Evolutionary conservation across 2,329 filamentous ascomycete species (phyloP).

Genomic region (Colletotrichum cereale): DNA sequence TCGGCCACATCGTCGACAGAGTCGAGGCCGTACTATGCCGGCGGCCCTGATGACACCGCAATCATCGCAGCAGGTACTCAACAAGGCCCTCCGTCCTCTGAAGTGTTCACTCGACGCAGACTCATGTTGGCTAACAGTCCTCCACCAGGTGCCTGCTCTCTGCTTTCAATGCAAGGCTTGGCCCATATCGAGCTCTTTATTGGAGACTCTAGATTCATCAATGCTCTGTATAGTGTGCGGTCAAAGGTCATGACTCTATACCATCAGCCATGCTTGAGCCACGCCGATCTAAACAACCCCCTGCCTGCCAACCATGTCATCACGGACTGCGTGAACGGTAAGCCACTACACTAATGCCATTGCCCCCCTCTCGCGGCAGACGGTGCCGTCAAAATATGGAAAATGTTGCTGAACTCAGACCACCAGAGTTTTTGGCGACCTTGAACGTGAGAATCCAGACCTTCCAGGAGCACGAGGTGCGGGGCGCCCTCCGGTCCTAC

Average conservation of each 20-base stretch:
- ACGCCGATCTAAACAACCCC: conserved; percentile 23
- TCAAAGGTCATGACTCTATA: background rate
- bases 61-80: conserved; percentile 29
- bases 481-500: conserved; percentile 23
- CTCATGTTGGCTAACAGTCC: conserved; percentile 1
- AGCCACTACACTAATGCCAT: background rate
- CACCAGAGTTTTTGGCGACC: conserved; percentile 20
- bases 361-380: background rate
- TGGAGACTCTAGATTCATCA: conserved; percentile 30
- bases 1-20: conserved; percentile 31
- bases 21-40: conserved; percentile 29
- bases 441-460: conserved; percentile 5
- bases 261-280: conserved; percentile 16
- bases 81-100: background rate
- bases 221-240: conserved; percentile 4
- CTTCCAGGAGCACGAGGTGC: conserved; percentile 35
- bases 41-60: conserved; percentile 15
- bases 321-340: conserved; percentile 35
- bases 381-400: background rate
- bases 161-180: conserved; percentile 27
- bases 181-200: conserved; percentile 32
- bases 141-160: conserved; percentile 25
- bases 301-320: conserved; percentile 36
- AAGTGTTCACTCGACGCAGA: background rate
- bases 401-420: background rate